phyloP scores from a whole-genome alignment of 441 rosid species.

The Breynia disticha region DNA sequence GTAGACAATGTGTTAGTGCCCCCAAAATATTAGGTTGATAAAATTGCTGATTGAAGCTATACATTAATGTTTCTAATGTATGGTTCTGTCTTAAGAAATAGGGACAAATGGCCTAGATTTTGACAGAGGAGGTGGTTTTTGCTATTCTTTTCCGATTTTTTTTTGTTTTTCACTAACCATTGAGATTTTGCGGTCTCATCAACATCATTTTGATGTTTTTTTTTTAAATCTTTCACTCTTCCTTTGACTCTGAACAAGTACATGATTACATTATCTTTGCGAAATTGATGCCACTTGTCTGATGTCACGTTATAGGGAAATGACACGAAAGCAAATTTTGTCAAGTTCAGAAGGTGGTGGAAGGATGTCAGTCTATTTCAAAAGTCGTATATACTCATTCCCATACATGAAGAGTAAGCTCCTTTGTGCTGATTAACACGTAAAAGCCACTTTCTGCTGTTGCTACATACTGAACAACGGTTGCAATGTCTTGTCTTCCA shows the following conservation, averaged over 20 bases:
- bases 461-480: too few species aligned
- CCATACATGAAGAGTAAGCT: conserved; percentile 87
- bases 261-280: neutral
- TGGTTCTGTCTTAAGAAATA: conserved; percentile 2
- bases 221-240: neutral
- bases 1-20: neutral
- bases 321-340: conserved; percentile 51
- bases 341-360: conserved; percentile 98
- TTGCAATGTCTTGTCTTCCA: too few species aligned
- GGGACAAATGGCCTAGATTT: neutral
- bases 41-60: neutral
- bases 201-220: neutral
- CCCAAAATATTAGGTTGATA: neutral
- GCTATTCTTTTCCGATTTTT: too few species aligned
- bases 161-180: too few species aligned
- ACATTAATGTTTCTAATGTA: conserved; percentile 1
- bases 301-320: conserved; percentile 29
- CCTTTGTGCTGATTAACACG: neutral
- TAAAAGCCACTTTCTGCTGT: too few species aligned
- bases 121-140: too few species aligned
- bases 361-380: conserved; percentile 75
- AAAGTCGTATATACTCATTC: conserved; percentile 79
- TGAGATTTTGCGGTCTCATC: too few species aligned
- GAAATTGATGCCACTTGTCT: conserved; percentile 3
- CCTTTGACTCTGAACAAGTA: neutral